These are phyloP conservation scores for Agaricus blazei DNA, from an alignment of 768 basidiomycete genomes.

Conservation along the genomic window DNA sequence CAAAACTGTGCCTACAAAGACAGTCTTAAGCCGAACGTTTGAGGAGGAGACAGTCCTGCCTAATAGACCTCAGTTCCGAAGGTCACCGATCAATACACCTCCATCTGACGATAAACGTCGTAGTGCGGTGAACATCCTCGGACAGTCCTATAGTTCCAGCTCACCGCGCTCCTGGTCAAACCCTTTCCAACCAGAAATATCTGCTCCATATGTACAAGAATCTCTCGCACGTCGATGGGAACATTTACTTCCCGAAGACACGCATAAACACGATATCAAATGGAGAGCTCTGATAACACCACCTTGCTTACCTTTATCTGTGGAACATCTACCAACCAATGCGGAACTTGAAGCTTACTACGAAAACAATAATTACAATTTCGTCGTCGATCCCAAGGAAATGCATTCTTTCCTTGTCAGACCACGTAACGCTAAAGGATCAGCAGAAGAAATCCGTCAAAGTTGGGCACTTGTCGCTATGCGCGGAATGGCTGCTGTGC, in stretches of 20 bases:
- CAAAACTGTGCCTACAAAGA: slow-evolving; percentile 31
- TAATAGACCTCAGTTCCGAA: slow-evolving; percentile 43
- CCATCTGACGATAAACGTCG: slow-evolving; percentile 73
- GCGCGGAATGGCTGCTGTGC: slow-evolving; percentile 90
- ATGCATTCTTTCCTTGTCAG: slow-evolving; percentile 86
- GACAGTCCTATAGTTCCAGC: slow-evolving; percentile 38
- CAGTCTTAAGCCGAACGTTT: slow-evolving; percentile 44
- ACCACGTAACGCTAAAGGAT: slow-evolving; percentile 44
- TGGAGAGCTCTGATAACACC: slow-evolving; percentile 88
- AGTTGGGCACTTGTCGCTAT: slow-evolving; percentile 79
- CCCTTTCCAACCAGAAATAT: slow-evolving; percentile 58
- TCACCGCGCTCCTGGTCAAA: slow-evolving; percentile 50
- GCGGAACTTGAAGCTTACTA: slow-evolving; percentile 73
- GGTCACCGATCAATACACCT: slow-evolving; percentile 65
- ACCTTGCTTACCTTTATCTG: slow-evolving; percentile 83
- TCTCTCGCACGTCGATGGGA: slow-evolving; percentile 89
- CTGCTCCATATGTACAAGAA: slow-evolving; percentile 57
- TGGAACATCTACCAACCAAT: slow-evolving; percentile 79
- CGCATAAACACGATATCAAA: slow-evolving; percentile 83
- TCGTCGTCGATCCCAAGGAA: slow-evolving; percentile 78
- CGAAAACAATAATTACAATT: slow-evolving; percentile 83
- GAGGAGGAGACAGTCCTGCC: slow-evolving; percentile 53
- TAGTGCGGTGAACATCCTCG: slow-evolving; percentile 33
- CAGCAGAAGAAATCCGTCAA: slow-evolving; percentile 52
- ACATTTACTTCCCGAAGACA: slow-evolving; percentile 70